Evolutionary conservation across 768 basidiomycete species (phyloP).

Genomic region (Hericium coralloides): DNA sequence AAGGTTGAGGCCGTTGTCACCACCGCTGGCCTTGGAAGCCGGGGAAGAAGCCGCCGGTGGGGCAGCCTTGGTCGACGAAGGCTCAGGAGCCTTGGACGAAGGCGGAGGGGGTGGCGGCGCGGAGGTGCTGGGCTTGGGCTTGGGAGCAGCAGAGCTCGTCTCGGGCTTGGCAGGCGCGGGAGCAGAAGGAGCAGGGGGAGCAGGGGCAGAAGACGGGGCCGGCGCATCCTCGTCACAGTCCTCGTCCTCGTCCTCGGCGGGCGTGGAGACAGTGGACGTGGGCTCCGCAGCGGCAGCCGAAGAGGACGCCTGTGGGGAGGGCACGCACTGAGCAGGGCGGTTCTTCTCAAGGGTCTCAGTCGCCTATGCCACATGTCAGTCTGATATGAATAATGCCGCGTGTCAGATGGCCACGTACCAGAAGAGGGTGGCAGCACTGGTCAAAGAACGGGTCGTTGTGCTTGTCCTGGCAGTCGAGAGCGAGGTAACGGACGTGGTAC

Average conservation of each 20-base stretch:
- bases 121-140: constrained; percentile 11
- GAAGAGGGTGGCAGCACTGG: constrained; percentile 61
- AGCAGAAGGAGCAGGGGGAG: background rate
- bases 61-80: constrained; percentile 14
- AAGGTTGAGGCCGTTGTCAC: constrained; percentile 1
- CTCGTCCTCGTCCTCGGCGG: constrained; percentile 14
- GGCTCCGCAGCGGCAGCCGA: constrained; percentile 7
- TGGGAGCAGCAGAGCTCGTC: constrained; percentile 1
- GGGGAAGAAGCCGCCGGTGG: constrained; percentile 8
- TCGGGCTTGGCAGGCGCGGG: background rate
- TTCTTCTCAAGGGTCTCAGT: constrained; percentile 36
- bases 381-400: constrained; percentile 1
- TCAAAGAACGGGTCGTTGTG: constrained; percentile 44
- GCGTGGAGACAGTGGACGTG: constrained; percentile 1
- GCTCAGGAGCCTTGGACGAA: constrained; percentile 2
- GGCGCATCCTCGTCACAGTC: constrained; percentile 9
- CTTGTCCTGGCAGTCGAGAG: constrained; percentile 36
- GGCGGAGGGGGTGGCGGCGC: background rate
- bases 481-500: constrained; percentile 58
- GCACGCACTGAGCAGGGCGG: constrained; percentile 47
- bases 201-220: constrained; percentile 2
- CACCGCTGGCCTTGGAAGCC: background rate
- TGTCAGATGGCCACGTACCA: constrained; percentile 29
- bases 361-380: constrained; percentile 25
- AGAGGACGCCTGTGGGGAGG: constrained; percentile 23